Base-by-base conservation (phyloP, 768 basidiomycete genomes). In the Boletus subparvulus region DNA sequence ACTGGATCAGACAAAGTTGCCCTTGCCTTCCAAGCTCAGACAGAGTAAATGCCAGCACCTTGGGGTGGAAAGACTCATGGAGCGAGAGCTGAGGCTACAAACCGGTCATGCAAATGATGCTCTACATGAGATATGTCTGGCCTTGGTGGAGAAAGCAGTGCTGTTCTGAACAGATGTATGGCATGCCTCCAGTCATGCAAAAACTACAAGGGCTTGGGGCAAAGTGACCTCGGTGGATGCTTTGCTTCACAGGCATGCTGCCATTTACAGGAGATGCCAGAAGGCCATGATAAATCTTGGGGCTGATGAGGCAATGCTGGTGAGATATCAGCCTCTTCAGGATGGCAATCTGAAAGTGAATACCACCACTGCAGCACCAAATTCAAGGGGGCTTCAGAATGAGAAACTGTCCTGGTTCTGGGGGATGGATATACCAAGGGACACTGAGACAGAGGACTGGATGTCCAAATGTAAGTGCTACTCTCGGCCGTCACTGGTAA, bases 1-100 rank as follows among this genome's bases (percentile, higher is more conserved):
- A 10, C 39, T 7, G 0, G 39, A 39, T 10, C 17, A 39, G 5
- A n/a, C 10, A 5, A 39, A 39, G 10, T 17, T 39, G 16, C 9
- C 8, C 17, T 39, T 39, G 1, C n/a, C 39, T 9, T 39, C 16
- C 0, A n/a, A 3, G 9, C 9, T 39, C 17, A 8, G 39, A 0
- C 3, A n/a, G 2, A 3, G 3, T 10, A 19, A 17, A 11, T 41
- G 19, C 19, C 6, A 12, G 11, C n/a, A 3, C 2, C 40, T 41
- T 0, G 10, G 19, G 4, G n/a, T 9, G 9, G 0, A 12, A 0
- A 4, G 3, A 1, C 41, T 41, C 6, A 3, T 6, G 2, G 12
- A 12, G 1, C 19, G 6, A 11, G 41, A 41, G 19, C 11, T 41
- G 2, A 6, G 11, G 12, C 19, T 41, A 6, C 3, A 5, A 1